phyloP scores from a whole-genome alignment of 2,329 filamentous ascomycete species.

The Venturia pyrina region DNA sequence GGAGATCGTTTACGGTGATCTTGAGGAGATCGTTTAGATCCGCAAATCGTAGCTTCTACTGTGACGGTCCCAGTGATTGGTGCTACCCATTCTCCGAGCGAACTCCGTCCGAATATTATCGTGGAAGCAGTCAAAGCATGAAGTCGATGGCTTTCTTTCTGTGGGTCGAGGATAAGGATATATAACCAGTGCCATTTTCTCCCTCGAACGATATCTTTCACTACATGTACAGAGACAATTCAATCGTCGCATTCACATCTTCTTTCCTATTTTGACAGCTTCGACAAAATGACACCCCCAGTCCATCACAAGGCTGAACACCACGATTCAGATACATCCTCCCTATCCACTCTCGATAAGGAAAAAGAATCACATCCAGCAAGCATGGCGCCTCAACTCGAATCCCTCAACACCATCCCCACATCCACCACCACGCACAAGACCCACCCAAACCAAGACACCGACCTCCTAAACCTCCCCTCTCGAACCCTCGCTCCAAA shows the following conservation, averaged over 20 bases:
- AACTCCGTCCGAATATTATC: not conserved
- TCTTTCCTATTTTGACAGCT: not conserved
- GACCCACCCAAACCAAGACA: not conserved
- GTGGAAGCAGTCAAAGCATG: too few species aligned
- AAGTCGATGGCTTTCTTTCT: not conserved
- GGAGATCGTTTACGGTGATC: too few species aligned
- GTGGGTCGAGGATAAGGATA: not conserved
- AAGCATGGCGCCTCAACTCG: not conserved
- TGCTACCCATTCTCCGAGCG: not conserved
- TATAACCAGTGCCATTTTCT: not conserved
- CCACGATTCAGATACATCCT: not conserved
- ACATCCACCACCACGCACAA: not conserved
- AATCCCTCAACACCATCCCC: not conserved
- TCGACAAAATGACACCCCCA: not conserved
- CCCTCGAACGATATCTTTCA: not conserved
- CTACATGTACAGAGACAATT: not conserved
- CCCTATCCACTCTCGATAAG: not conserved
- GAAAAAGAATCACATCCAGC: not conserved
- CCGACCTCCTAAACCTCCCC: conserved; percentile 48
- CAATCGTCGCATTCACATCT: not conserved
- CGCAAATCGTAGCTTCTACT: too few species aligned
- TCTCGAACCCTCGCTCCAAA: conserved; percentile 55
- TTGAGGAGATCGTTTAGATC: not conserved
- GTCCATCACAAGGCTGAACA: not conserved
- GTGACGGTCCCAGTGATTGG: not conserved